Evolutionary conservation across 257 asterid genomes (phyloP).

Genomic region (Jacaranda mimosifolia): DNA sequence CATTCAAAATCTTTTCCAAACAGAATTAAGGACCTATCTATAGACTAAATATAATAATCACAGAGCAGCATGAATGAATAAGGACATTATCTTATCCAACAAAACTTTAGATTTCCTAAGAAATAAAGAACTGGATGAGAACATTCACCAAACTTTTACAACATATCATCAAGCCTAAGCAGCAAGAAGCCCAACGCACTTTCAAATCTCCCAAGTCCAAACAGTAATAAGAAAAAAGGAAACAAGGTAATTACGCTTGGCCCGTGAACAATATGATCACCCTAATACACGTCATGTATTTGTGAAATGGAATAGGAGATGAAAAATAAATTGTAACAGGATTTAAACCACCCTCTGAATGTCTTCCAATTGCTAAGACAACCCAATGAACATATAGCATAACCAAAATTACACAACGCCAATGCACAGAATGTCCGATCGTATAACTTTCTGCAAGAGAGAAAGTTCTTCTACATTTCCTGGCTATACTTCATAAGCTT

Average conservation of each 20-base stretch:
- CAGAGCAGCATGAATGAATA: neutral
- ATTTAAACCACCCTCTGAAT: neutral
- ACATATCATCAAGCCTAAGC: conserved; percentile 4
- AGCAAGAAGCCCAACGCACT: neutral
- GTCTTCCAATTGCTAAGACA: conserved; percentile 10
- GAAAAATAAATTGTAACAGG: too few species aligned
- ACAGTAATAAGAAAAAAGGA: conserved; percentile 14
- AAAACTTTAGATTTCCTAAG: neutral
- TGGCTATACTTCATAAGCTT: too few species aligned
- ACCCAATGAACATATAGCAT: neutral
- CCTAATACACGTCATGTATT: too few species aligned
- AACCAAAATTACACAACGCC: conserved; percentile 5
- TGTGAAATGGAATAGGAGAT: too few species aligned
- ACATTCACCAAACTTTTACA: conserved; percentile 1
- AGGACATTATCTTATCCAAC: neutral
- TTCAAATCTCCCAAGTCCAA: neutral
- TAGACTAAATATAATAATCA: too few species aligned
- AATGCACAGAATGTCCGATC: neutral
- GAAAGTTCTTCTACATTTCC: neutral
- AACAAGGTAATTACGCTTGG: neutral
- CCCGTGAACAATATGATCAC: neutral
- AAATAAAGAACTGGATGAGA: neutral
- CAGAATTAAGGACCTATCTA: neutral
- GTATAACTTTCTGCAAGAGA: conserved; percentile 2
- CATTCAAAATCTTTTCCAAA: neutral